Evolutionary conservation across 208 protist species (phyloP), one percentile per base, ranked within the genome.

Genomic region (Leptomonas pyrrhocoris): DNA sequence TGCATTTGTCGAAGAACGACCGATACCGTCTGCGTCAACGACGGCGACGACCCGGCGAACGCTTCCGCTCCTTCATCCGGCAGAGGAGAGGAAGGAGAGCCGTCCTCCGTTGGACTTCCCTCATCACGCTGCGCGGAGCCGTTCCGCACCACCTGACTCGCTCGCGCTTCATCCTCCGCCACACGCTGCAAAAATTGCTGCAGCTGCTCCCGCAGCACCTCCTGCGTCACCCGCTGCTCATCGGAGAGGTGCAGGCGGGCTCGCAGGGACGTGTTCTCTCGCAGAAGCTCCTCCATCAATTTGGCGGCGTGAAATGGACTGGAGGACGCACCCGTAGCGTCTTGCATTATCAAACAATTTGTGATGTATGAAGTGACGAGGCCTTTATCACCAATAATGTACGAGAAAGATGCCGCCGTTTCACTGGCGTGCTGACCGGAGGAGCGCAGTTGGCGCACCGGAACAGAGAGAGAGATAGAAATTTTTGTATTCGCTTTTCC

Each of bases 131-230:
- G 34, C 7, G 43, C 19, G n/a, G 36, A 40, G 31, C 36, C 50
- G 13, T 25, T 34, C 28, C 68, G 56, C 23, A 61, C 25, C 18
- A 34, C 27, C 36, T 66, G 63, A 21, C 42, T 60, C 19, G 64
- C 56, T n/a, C 57, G 59, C 45, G n/a, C n/a, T n/a, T 69, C 62
- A 34, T 73, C 66, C 23, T 48, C 62, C 18, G 57, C 66, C n/a
- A 81, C 86, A 43, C 84, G 75, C 34, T 77, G 50, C 66, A 92
- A 87, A 64, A 92, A 92, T 7, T 51, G 30, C 38, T 80, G 74
- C 18, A 93, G 60, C 65, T 90, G 79, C 31, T 77, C 74, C 16
- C 68, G 69, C 48, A 89, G 67, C 34, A 89, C 78, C 19, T 84
- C 79, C 23, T 89, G 70, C 21, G 78, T 58, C 11, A 93, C 75